Evolutionary conservation across 306 rosid genomes (phyloP).

Genomic region (Malus fusca): DNA sequence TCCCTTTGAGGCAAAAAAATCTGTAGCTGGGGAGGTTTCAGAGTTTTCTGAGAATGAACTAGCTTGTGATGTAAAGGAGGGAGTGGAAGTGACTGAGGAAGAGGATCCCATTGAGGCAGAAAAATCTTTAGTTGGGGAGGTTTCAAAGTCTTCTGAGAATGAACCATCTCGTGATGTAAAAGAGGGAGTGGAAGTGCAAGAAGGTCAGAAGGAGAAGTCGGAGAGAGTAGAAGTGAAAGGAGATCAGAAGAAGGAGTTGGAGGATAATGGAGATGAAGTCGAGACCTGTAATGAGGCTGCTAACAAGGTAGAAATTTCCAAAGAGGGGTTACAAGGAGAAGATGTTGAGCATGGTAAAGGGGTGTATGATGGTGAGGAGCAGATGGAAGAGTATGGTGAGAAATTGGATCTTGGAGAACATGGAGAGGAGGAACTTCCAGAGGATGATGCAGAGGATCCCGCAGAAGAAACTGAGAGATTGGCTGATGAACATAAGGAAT

Average conservation of each 20-base stretch:
- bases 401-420: conserved; percentile 45
- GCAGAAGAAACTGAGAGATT: conserved; percentile 33
- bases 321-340: conserved; percentile 23
- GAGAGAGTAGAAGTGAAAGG: not conserved
- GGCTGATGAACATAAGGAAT: conserved; percentile 33
- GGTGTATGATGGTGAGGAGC: conserved; percentile 23
- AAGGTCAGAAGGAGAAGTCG: not conserved
- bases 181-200: conserved; percentile 20
- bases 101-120: not conserved
- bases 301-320: conserved; percentile 13
- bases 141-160: conserved; percentile 14
- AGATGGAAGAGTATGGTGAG: conserved; percentile 22
- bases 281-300: conserved; percentile 4
- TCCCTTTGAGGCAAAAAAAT: not conserved
- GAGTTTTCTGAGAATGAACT: conserved; percentile 22
- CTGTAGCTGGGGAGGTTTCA: conserved; percentile 20
- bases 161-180: conserved; percentile 17
- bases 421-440: conserved; percentile 38
- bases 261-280: conserved; percentile 20
- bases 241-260: conserved; percentile 18
- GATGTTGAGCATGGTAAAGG: conserved; percentile 20
- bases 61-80: conserved; percentile 16
- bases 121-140: conserved; percentile 21
- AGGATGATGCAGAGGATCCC: conserved; percentile 38
- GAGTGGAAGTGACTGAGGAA: conserved; percentile 3